A percentile compares a stretch with the other conserved stretches of the same genome.
These are phyloP conservation scores for Earliella scabrosa DNA, from an alignment of 1,284 basidiomycete genomes.

Conservation along the genomic window DNA sequence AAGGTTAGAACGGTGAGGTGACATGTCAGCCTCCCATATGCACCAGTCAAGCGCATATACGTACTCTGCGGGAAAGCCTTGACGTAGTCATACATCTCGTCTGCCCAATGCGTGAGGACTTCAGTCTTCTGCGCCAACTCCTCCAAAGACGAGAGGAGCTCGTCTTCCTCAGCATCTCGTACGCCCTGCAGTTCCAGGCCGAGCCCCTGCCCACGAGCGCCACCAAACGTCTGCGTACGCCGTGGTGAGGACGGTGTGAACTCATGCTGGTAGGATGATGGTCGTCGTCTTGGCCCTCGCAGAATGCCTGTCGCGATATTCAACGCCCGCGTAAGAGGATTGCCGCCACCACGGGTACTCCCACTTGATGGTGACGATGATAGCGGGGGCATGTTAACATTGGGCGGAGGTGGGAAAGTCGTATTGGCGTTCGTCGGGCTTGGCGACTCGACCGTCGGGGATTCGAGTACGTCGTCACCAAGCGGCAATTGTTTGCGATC, in stretches of 20 bases:
- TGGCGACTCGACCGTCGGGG: conserved; percentile 34
- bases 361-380: conserved; percentile 69
- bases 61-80: conserved; percentile 78
- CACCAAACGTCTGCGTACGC: conserved; percentile 44
- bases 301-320: conserved; percentile 91
- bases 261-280: conserved; percentile 34
- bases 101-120: conserved; percentile 91
- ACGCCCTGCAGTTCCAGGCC: conserved; percentile 36
- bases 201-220: conserved; percentile 29
- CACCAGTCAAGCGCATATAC: conserved; percentile 31
- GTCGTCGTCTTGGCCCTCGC: conserved; percentile 59
- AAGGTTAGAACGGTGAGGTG: background rate
- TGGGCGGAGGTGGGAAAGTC: conserved; percentile 71
- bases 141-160: conserved; percentile 77
- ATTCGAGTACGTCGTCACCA: conserved; percentile 42
- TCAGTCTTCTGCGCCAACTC: conserved; percentile 95
- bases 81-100: conserved; percentile 87
- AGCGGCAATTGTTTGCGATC: conserved; percentile 56
- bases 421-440: conserved; percentile 39
- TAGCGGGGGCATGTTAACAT: conserved; percentile 44
- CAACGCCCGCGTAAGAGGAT: conserved; percentile 84
- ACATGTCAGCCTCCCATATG: too few relatives aligned
- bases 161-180: conserved; percentile 83
- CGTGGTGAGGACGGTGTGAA: conserved; percentile 50
- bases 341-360: conserved; percentile 62